A percentile compares a stretch with the other conserved stretches of the same genome.
These are phyloP conservation scores for Fusarium drepaniforme DNA, from an alignment of 2,329 filamentous ascomycete genomes.

Conservation along the genomic window DNA sequence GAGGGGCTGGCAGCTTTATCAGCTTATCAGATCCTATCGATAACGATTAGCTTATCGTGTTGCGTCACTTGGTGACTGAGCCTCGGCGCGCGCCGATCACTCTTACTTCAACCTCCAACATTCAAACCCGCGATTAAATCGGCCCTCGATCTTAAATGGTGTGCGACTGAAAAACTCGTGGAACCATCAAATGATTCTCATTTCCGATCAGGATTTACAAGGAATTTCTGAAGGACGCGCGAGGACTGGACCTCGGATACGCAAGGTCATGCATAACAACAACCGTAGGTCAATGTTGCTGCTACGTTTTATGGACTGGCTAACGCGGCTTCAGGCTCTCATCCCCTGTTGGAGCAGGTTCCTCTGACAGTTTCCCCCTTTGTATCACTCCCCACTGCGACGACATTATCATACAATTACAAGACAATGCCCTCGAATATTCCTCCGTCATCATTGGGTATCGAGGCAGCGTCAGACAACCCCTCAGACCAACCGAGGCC, in stretches of 20 bases:
- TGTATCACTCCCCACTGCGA: conserved; percentile 87
- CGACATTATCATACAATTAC: conserved; percentile 96
- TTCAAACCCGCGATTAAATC: neutral
- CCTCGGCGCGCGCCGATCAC: neutral
- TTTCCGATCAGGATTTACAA: neutral
- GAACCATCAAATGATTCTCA: neutral
- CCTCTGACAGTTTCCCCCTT: conserved; percentile 95
- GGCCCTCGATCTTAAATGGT: neutral
- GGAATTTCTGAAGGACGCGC: neutral
- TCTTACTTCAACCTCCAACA: neutral
- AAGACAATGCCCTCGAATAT: conserved; percentile 89
- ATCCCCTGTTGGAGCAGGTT: conserved; percentile 91
- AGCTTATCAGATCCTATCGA: conserved; percentile 33
- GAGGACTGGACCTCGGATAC: neutral
- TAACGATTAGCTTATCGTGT: conserved; percentile 21
- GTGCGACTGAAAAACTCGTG: neutral
- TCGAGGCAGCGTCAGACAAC: conserved; percentile 52
- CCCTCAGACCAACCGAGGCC: conserved; percentile 60
- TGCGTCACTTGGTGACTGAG: conserved; percentile 3
- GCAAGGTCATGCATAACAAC: conserved; percentile 48
- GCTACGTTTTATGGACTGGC: neutral
- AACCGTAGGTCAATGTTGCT: conserved; percentile 47
- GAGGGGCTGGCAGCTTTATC: conserved; percentile 40
- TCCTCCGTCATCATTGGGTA: conserved; percentile 61
- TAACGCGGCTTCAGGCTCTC: conserved; percentile 69